A percentile compares a stretch with the other conserved stretches of the same genome.
Conservation (phyloP, 1,284 basidiomycete species). For the Stygiomarasmius scandens region DNA sequence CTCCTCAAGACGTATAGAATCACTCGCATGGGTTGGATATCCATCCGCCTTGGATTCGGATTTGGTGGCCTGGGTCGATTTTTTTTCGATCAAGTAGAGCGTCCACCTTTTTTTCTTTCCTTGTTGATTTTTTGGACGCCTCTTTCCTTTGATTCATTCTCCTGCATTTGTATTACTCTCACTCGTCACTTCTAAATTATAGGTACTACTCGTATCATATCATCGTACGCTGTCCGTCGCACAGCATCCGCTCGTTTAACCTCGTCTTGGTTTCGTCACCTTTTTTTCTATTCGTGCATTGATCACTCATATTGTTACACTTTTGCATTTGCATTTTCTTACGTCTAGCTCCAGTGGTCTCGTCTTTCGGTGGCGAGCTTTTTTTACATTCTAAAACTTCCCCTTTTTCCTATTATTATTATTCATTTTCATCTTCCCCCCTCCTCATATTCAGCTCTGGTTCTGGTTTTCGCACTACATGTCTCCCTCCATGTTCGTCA, state of each 20-base stretch:
- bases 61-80: no score
- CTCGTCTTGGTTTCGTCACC: background rate
- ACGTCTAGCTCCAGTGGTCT: no score
- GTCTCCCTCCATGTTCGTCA: no score
- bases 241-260: constrained; percentile 14
- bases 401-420: no score
- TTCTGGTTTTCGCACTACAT: no score
- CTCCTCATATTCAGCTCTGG: no score
- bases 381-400: no score
- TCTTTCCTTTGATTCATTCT: background rate
- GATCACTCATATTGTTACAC: background rate
- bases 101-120: constrained; percentile 7
- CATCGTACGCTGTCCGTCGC: constrained; percentile 15
- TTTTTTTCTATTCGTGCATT: background rate
- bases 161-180: background rate
- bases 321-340: background rate
- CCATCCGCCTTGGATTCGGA: no score
- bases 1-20: no score
- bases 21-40: no score
- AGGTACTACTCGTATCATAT: background rate
- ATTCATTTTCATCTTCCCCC: no score
- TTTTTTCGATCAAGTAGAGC: constrained; percentile 3
- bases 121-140: constrained; percentile 5
- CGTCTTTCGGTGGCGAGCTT: no score
- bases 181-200: background rate